phyloP scores from a whole-genome alignment of 306 rosid species.

The Cajanus cajan region DNA sequence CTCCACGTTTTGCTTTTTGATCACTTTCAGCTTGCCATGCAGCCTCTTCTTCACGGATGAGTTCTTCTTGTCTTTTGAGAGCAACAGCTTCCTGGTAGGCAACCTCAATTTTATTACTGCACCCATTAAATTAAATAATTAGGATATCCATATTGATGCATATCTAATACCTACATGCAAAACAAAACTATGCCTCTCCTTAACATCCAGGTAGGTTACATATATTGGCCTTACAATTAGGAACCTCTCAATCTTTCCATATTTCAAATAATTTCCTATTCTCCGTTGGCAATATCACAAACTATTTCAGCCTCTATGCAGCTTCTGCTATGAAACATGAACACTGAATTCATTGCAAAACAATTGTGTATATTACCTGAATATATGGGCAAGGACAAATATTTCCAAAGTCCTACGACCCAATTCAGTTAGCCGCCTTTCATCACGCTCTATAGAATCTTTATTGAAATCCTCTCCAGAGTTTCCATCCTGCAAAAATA shows the following conservation, averaged over 20 bases:
- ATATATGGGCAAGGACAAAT: slow-evolving; percentile 94
- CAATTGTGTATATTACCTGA: slow-evolving; percentile 51
- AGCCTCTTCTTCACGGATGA: slow-evolving; percentile 99
- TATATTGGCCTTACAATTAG: not conserved
- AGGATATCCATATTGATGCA: slow-evolving; percentile 17
- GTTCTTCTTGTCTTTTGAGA: slow-evolving; percentile 96
- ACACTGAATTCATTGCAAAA: slow-evolving; percentile 11
- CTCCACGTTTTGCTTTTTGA: slow-evolving; percentile 78
- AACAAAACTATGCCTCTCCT: not conserved
- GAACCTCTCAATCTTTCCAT: slow-evolving; percentile 10
- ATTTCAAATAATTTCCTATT: not conserved
- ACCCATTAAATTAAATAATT: slow-evolving; percentile 32
- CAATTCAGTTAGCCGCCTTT: slow-evolving; percentile 92
- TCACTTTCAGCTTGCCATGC: slow-evolving; percentile 93
- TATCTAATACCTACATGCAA: not conserved
- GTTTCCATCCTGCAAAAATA: slow-evolving; percentile 70
- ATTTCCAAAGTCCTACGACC: slow-evolving; percentile 99
- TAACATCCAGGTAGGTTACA: not conserved
- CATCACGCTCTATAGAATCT: slow-evolving; percentile 94
- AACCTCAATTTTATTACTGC: slow-evolving; percentile 97
- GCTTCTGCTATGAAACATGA: not conserved
- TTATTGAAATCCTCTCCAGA: slow-evolving; percentile 95
- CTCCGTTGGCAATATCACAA: not conserved
- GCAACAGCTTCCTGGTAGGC: slow-evolving; percentile 99
- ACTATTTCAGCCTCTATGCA: too few relatives aligned